Evolutionary conservation across 805 yeast species (phyloP).

Genomic region (Starmerella gropengiesseri): DNA sequence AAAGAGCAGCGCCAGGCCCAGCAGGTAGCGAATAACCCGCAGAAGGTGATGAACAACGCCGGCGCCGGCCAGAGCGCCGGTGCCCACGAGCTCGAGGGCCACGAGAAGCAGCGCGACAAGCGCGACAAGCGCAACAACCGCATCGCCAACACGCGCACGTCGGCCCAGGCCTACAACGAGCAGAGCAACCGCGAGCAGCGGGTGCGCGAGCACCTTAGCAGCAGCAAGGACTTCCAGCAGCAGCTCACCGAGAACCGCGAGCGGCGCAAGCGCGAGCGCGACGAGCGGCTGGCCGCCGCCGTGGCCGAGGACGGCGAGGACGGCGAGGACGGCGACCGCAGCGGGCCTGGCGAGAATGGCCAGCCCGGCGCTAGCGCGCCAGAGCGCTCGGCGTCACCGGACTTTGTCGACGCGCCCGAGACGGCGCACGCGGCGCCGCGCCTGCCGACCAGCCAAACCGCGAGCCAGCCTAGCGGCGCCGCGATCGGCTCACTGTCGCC

Average conservation of each 20-base stretch:
- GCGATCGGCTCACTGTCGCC: conserved; percentile 16
- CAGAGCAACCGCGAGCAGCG: conserved; percentile 20
- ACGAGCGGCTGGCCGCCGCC: neutral
- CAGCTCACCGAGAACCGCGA: neutral
- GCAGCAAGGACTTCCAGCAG: neutral
- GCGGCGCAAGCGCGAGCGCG: neutral
- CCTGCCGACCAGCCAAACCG: too few relatives aligned
- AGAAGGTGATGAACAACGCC: conserved; percentile 7
- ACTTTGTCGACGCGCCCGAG: conserved; percentile 9
- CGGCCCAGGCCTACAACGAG: conserved; percentile 6
- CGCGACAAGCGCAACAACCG: conserved; percentile 7
- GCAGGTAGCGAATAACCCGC: conserved; percentile 16
- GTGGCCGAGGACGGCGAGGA: neutral
- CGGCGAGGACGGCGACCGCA: neutral
- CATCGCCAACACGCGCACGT: conserved; percentile 20
- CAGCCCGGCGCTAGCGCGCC: neutral
- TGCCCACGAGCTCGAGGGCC: neutral
- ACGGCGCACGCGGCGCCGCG: conserved; percentile 6
- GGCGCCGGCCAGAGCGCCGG: conserved; percentile 4
- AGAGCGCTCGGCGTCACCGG: neutral
- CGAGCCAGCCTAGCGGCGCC: conserved; percentile 14
- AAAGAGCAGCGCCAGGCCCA: conserved; percentile 11
- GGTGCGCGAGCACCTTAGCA: conserved; percentile 10
- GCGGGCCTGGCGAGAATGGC: neutral
- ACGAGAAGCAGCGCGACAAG: neutral